Base-by-base conservation (phyloP, 768 basidiomycete species). In the Pseudohyphozyma bogoriensis region DNA sequence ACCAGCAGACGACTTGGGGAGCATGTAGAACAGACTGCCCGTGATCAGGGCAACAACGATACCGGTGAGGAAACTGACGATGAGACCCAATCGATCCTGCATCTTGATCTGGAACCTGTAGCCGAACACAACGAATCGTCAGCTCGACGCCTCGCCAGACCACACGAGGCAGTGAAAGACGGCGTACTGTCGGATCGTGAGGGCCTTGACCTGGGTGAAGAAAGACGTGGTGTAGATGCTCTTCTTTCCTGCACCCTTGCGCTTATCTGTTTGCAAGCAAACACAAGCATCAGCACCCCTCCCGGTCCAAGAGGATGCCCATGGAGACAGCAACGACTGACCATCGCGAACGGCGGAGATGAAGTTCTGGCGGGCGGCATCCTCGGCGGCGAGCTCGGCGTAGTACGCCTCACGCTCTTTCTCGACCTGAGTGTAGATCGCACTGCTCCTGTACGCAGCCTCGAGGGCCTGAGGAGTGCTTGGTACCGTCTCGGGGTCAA, bases 211-310 rank as follows among this genome's bases (percentile, higher is more conserved):
- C 70, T 92, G 89, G 0, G 82, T 81, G 37, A 73, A 73, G 74
- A 87, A 86, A 8, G 85, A 82, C 37, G 89, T 80, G 6, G 87
- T 89, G 72, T 89, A 91, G 3, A 87, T 85, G 62, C 83, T 86
- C 74, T 83, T 82, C n/a, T 33, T 42, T 10, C 46, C 31, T 18
- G 40, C 29, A 3, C 49, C 56, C 10, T 24, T 12, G 12, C 49
- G 15, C 49, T 57, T 57, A 29, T 81, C 3, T n/a, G n/a, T n/a
- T n/a, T n/a, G n/a, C n/a, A n/a, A n/a, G n/a, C n/a, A n/a, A 84
- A 83, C 4, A 85, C 86, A 29, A 83, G 83, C 61, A 79, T 79
- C 73, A 84, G 83, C 77, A 90, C 89, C 70, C 88, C 85, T n/a
- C n/a, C n/a, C n/a, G n/a, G n/a, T n/a, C n/a, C n/a, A n/a, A n/a